Percentiles rank a stretch among this genome's conserved stretches.
phyloP scores from a whole-genome alignment of 2,329 filamentous ascomycete genomes.

The Exophiala viscosa region DNA sequence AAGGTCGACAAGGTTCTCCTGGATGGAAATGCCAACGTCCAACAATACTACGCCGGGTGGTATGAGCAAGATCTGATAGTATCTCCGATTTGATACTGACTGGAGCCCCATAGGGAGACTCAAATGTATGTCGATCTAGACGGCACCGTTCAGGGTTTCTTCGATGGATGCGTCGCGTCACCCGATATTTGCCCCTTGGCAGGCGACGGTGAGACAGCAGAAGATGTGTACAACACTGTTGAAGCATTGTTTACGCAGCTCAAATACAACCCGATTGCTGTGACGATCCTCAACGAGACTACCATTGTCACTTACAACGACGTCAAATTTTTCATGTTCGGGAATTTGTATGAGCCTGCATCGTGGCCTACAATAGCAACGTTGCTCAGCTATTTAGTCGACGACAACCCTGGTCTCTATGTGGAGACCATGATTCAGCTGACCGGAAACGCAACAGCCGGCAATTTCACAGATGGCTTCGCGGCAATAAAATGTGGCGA shows the following conservation, averaged over 20 bases:
- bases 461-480: neutral
- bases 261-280: constrained; percentile 2
- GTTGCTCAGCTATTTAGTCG: neutral
- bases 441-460: neutral
- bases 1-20: constrained; percentile 38
- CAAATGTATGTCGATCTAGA: constrained; percentile 1
- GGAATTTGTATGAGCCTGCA: constrained; percentile 2
- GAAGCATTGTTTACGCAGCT: neutral
- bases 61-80: neutral
- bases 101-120: neutral
- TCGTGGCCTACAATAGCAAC: constrained; percentile 9
- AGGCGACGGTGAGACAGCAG: neutral
- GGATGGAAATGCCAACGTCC: constrained; percentile 26
- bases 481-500: constrained; percentile 19
- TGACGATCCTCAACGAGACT: neutral
- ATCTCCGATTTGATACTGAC: neutral
- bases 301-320: neutral
- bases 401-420: neutral
- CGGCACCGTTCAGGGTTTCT: constrained; percentile 6
- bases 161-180: constrained; percentile 5
- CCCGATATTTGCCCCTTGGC: constrained; percentile 2
- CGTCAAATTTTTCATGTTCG: neutral
- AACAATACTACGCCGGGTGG: constrained; percentile 10
- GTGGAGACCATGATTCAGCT: neutral
- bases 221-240: constrained; percentile 5